phyloP scores from a whole-genome alignment of 768 basidiomycete species.

The Favolaschia claudopus region DNA sequence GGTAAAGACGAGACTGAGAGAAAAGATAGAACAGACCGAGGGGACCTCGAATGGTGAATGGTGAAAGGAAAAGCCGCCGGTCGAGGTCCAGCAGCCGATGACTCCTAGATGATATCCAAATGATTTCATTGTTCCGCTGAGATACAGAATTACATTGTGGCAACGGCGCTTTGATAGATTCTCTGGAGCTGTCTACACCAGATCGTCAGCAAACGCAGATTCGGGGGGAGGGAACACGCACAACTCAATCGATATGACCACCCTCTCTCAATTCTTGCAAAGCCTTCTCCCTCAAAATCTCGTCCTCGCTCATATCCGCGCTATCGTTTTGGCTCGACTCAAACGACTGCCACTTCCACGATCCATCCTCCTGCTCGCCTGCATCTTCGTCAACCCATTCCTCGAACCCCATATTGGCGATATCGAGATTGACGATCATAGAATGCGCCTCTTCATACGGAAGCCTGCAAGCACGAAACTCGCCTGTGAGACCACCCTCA shows the following conservation, averaged over 20 bases:
- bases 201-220: no score
- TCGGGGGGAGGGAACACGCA: no score
- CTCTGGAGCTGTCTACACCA: no score
- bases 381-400: conserved; percentile 13
- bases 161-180: no score
- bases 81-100: no score
- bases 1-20: no score
- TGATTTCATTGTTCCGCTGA: no score
- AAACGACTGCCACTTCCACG: conserved; percentile 12
- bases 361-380: conserved; percentile 11
- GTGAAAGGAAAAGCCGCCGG: no score
- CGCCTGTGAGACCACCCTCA: not conserved
- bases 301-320: not conserved
- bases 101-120: no score
- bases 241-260: not conserved
- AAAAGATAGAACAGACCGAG: no score
- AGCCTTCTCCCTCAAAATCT: not conserved
- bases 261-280: conserved; percentile 1
- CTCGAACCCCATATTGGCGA: conserved; percentile 17
- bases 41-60: no score
- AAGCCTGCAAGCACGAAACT: conserved; percentile 4
- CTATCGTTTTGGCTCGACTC: not conserved
- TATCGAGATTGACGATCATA: conserved; percentile 11
- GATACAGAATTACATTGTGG: no score
- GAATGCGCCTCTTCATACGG: conserved; percentile 10